Conservation (phyloP, 805 yeast genomes). For the Kuraishia piskuri region DNA sequence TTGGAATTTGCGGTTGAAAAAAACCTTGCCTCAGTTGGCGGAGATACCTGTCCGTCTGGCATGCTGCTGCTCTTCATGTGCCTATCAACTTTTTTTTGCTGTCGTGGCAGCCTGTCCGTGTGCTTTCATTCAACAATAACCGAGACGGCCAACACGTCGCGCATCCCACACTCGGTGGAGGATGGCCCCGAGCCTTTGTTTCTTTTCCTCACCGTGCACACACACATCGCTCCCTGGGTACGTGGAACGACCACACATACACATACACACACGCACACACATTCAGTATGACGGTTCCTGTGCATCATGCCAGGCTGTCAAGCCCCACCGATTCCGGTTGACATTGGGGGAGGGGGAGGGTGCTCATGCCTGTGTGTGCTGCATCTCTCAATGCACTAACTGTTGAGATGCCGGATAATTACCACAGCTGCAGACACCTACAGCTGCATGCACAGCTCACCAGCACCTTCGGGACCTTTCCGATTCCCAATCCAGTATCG, state of each 20-base stretch:
- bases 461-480: neutral
- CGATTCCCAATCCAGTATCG: neutral
- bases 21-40: neutral
- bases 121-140: neutral
- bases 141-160: neutral
- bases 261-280: no score
- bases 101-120: no score
- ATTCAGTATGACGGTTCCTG: neutral
- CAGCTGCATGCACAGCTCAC: neutral
- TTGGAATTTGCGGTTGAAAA: neutral
- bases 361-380: neutral
- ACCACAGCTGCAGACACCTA: neutral
- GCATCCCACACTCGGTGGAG: neutral
- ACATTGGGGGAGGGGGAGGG: neutral
- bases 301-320: neutral
- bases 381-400: neutral
- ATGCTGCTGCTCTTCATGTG: no score
- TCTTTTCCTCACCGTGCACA: neutral
- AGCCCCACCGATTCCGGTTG: neutral
- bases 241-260: neutral
- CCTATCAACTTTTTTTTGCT: no score
- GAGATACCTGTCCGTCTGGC: no score
- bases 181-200: neutral
- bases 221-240: neutral
- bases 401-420: neutral